Base-by-base conservation (phyloP, 176 grass and related monocot genomes). In the Phragmites australis region DNA sequence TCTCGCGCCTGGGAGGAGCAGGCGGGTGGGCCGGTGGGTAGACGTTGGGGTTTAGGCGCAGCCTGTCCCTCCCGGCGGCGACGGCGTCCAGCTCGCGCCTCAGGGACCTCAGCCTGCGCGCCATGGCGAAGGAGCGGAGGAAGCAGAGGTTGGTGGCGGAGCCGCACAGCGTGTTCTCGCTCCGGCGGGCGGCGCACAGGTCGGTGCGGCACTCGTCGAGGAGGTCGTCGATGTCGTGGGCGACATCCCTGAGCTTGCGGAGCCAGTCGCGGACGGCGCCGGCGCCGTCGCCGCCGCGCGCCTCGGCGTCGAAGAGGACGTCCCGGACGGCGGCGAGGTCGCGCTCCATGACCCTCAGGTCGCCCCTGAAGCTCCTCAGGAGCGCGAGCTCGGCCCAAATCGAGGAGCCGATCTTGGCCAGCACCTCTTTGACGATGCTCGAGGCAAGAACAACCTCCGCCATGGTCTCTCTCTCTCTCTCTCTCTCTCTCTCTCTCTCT, bases 221-320 rank as follows among this genome's bases (percentile, higher is more conserved):
- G 65, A 79, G 42, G 57, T 85, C 75, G 9, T 79, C 46, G 56
- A 85, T 86, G 68, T 73, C 68, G 47, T 79, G 19, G 19, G 83
- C 46, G 26, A 80, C 25, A 26, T 54, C 37, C 16, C 32, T 80
- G 76, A 86, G 69, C 59, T 49, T 74, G 16, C 59, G 68, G 9
- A 86, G 76, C 84, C 68, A 74, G 49, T 65, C 68, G 39, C 59
- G 68, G 21, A 49, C 76, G 47, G 45, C 75, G 8, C 18, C 23
- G 54, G 79, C 83, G 18, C 71, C 37, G 30, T 26, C 14, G 62
- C 31, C 63, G 44, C 83, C 75, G 45, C 83, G 83, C 25, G 47
- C 65, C 75, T 85, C 83, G 10, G 83, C 83, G 6, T 85, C 83
- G 30, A 22, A 63, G 27, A 78, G 75, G 25, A 86, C 76, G 13